Base-by-base conservation (phyloP, 331 rosid species). In the Quercus lobata region DNA sequence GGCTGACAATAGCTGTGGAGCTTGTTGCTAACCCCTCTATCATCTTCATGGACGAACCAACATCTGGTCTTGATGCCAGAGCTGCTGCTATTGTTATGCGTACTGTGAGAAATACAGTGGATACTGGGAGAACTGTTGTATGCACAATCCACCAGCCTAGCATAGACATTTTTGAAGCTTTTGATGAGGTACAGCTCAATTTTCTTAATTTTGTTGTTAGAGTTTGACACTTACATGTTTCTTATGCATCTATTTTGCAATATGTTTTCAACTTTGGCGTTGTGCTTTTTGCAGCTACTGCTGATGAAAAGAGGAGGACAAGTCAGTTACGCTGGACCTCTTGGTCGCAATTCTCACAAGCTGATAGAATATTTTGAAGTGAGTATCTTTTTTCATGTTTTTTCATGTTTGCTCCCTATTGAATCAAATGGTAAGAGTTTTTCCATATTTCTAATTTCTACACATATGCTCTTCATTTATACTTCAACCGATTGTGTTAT, bases 121-220 rank as follows among this genome's bases (percentile, higher is more conserved):
- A 90, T 49, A 90, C 93, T 0, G 93, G 93, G 32, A 80, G 91
- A 82, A 90, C 93, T 52, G 89, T 89, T 10, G 90, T 89, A 6
- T 89, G 92, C 85, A 89, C 92, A 22, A 89, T 89, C 85, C 90
- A 89, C 78, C 90, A 89, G 75, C 92, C 90, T 57, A 89, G 88
- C 54, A 84, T 86, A 19, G 87, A 87, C 73, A 87, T 89, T 69
- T 90, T 87, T 68, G 93, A 90, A 81, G 72, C 92, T 54, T 89
- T 89, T 68, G 93, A 89, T 29, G 88, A 89, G 87, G 92, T 85
- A 69, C 55, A 3, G 3, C 25, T 34, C 58, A 7, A 8, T 58
- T 58, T n/a, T 21, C 82, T 29, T 25, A 10, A 4, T 53, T 27
- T 7, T 22, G 21, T 41, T 8, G 46, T 74, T 34, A 21, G 29